phyloP scores from a whole-genome alignment of 2,329 filamentous ascomycete genomes.

The Aspergillus sp. region DNA sequence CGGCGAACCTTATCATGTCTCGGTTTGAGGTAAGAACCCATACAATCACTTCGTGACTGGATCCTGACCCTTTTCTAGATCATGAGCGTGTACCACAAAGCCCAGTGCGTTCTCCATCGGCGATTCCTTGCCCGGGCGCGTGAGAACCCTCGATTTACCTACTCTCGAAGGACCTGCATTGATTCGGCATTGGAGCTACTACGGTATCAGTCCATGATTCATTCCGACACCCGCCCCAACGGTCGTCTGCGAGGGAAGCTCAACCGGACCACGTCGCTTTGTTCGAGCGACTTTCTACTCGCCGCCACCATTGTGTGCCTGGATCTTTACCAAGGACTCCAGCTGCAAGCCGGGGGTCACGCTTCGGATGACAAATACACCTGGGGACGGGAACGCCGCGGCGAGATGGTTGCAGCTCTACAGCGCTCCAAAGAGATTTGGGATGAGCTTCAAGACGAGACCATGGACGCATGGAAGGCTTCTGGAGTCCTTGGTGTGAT shows the following conservation, averaged over 20 bases:
- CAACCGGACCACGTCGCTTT: slow-evolving; percentile 77
- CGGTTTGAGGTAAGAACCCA: slow-evolving; percentile 61
- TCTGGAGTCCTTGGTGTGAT: slow-evolving; percentile 78
- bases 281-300: slow-evolving; percentile 80
- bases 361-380: slow-evolving; percentile 43
- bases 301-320: slow-evolving; percentile 81
- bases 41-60: not conserved
- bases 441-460: slow-evolving; percentile 72
- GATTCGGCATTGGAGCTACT: slow-evolving; percentile 83
- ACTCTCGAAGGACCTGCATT: slow-evolving; percentile 79
- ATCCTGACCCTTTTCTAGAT: slow-evolving; percentile 41
- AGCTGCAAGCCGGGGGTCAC: slow-evolving; percentile 32
- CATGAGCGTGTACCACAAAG: slow-evolving; percentile 83
- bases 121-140: slow-evolving; percentile 79
- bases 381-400: slow-evolving; percentile 52
- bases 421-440: slow-evolving; percentile 75
- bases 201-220: slow-evolving; percentile 71
- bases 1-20: slow-evolving; percentile 68
- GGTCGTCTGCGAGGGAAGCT: slow-evolving; percentile 71
- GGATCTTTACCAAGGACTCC: slow-evolving; percentile 67
- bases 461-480: slow-evolving; percentile 89
- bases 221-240: slow-evolving; percentile 69
- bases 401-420: slow-evolving; percentile 74
- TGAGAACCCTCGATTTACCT: slow-evolving; percentile 76
- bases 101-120: slow-evolving; percentile 82